Evolutionary conservation across 2,329 filamentous ascomycete species (phyloP).

Genomic region (Fusarium cicatricum): DNA sequence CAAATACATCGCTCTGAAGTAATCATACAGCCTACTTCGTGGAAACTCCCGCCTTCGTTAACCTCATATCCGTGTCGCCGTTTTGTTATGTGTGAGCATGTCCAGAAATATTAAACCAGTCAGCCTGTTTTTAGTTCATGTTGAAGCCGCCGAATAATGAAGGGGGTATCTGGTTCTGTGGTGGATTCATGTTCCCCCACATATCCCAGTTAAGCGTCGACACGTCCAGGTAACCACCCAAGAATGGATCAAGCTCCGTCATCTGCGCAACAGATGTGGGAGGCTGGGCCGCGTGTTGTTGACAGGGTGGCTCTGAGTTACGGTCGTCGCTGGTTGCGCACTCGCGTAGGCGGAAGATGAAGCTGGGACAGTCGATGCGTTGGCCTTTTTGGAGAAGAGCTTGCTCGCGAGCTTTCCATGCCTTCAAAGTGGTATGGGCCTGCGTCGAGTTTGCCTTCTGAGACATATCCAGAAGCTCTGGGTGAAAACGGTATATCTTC

Average conservation of each 20-base stretch:
- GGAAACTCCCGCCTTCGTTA: conserved; percentile 26
- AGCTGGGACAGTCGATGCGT: conserved; percentile 53
- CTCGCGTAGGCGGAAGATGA: conserved; percentile 55
- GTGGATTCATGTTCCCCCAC: conserved; percentile 47
- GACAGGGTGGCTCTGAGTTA: conserved; percentile 39
- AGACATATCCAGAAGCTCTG: conserved; percentile 59
- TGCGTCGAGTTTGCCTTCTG: conserved; percentile 55
- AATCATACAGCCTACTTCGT: conserved; percentile 35
- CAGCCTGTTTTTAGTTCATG: conserved; percentile 27
- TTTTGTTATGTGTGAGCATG: conserved; percentile 6
- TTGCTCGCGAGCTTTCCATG: conserved; percentile 61
- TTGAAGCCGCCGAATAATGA: conserved; percentile 46
- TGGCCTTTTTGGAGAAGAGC: conserved; percentile 50
- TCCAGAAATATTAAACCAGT: background rate
- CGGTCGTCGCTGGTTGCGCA: conserved; percentile 51
- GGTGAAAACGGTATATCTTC: conserved; percentile 57
- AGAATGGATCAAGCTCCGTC: conserved; percentile 53
- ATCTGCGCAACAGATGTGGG: conserved; percentile 39
- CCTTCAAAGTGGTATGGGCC: conserved; percentile 58
- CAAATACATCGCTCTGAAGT: conserved; percentile 26
- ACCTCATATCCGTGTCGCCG: conserved; percentile 10
- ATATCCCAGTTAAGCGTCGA: conserved; percentile 57
- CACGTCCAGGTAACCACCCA: conserved; percentile 55
- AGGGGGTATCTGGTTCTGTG: conserved; percentile 42
- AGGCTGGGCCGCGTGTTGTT: conserved; percentile 41